A percentile compares a stretch with the other conserved stretches of the same genome.
phyloP scores from a whole-genome alignment of 2,329 filamentous ascomycete genomes.

The Clarireedia sp. region DNA sequence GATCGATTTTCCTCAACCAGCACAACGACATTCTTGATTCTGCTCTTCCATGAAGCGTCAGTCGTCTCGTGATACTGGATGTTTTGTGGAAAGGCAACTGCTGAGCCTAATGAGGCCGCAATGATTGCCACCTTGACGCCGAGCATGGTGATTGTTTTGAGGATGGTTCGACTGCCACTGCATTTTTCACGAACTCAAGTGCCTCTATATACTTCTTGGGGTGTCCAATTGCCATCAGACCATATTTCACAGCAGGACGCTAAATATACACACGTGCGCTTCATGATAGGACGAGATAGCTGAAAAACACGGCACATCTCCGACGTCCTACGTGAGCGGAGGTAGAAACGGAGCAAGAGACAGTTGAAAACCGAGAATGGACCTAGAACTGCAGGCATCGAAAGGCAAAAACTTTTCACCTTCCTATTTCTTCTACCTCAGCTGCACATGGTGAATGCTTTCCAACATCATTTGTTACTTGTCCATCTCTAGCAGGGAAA shows the following conservation, averaged over 20 bases:
- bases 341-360: not conserved
- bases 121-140: constrained; percentile 6
- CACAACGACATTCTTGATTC: constrained; percentile 42
- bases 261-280: constrained; percentile 4
- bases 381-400: constrained; percentile 3
- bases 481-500: not conserved
- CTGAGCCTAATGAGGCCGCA: constrained; percentile 16
- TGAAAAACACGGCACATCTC: not conserved
- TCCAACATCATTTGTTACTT: not conserved
- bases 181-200: not conserved
- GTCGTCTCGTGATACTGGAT: constrained; percentile 13
- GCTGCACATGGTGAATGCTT: not conserved
- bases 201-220: not conserved
- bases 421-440: constrained; percentile 1
- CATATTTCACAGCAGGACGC: not conserved
- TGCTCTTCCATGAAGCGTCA: constrained; percentile 24
- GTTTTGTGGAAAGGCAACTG: constrained; percentile 15
- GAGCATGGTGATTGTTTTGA: not conserved
- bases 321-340: not conserved
- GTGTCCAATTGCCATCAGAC: not conserved
- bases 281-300: constrained; percentile 3
- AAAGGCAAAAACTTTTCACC: constrained; percentile 2
- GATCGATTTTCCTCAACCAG: constrained; percentile 37
- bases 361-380: not conserved
- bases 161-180: not conserved